Conservation (phyloP, 352 stramenopile species). For the Globisporangium paroecandrum region DNA sequence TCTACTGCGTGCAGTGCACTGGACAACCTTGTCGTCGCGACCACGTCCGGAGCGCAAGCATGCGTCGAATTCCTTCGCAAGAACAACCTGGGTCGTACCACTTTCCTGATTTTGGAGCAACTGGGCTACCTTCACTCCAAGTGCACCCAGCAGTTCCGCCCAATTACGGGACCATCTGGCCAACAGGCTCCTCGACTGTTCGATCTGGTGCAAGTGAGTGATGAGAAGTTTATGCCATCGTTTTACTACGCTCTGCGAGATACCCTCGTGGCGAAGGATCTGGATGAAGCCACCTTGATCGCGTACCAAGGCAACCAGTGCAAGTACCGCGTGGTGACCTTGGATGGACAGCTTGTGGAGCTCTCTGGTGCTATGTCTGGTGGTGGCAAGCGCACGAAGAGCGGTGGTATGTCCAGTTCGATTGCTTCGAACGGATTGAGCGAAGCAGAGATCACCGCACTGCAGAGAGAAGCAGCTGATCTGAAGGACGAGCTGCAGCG, state of each 20-base stretch:
- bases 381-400: constrained; percentile 91
- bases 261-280: constrained; percentile 95
- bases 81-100: constrained; percentile 94
- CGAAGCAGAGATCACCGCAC: constrained; percentile 50
- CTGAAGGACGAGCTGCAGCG: constrained; percentile 53
- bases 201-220: constrained; percentile 83
- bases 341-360: constrained; percentile 97
- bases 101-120: constrained; percentile 98
- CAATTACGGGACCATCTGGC: constrained; percentile 42
- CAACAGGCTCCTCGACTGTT: constrained; percentile 74
- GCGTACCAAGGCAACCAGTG: constrained; percentile 91
- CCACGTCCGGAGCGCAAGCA: constrained; percentile 91
- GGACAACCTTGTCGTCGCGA: constrained; percentile 97
- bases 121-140: constrained; percentile 82
- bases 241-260: constrained; percentile 97
- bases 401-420: constrained; percentile 91
- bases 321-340: constrained; percentile 97
- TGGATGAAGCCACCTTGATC: constrained; percentile 90
- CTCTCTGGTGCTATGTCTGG: constrained; percentile 99
- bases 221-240: constrained; percentile 88
- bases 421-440: constrained; percentile 45
- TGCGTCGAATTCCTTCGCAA: constrained; percentile 95
- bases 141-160: constrained; percentile 59
- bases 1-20: constrained; percentile 96
- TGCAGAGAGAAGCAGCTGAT: constrained; percentile 56